A percentile compares a stretch with the other conserved stretches of the same genome.
These are phyloP conservation scores for Wickerhamomyces chaumierensis DNA, from an alignment of 805 yeast genomes.

Conservation along the genomic window DNA sequence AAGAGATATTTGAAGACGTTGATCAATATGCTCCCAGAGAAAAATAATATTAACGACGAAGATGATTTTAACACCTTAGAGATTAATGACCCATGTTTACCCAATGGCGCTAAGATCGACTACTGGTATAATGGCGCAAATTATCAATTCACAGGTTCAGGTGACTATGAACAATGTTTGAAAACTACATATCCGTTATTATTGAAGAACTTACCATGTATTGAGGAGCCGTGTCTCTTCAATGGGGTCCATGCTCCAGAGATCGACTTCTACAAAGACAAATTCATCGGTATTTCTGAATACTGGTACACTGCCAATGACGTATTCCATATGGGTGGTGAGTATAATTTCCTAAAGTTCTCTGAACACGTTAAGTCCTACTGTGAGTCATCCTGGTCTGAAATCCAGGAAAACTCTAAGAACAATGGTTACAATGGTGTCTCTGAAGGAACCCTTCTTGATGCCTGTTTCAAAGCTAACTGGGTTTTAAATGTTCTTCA, in stretches of 20 bases:
- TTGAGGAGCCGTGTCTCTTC: constrained; percentile 81
- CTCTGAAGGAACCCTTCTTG: constrained; percentile 43
- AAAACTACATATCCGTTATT: constrained; percentile 65
- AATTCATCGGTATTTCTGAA: constrained; percentile 89
- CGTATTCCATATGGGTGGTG: constrained; percentile 80
- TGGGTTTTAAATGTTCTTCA: constrained; percentile 88
- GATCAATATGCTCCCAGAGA: constrained; percentile 37
- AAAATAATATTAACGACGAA: constrained; percentile 34
- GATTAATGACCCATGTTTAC: constrained; percentile 72
- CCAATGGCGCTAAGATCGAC: constrained; percentile 41
- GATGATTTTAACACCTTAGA: constrained; percentile 26
- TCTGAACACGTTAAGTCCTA: constrained; percentile 55
- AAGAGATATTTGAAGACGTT: constrained; percentile 53
- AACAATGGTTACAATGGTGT: constrained; percentile 49
- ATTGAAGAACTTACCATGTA: constrained; percentile 70
- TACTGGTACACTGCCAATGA: constrained; percentile 97
- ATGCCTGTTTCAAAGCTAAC: constrained; percentile 87
- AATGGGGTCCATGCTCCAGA: constrained; percentile 93
- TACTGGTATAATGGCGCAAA: constrained; percentile 34
- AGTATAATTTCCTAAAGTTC: constrained; percentile 64
- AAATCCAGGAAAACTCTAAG: constrained; percentile 35
- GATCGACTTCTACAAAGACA: constrained; percentile 67
- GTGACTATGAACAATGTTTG: constrained; percentile 67
- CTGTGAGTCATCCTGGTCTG: constrained; percentile 70
- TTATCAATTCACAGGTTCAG: constrained; percentile 59